A percentile compares a stretch with the other conserved stretches of the same genome.
Evolutionary conservation across 306 rosid species (phyloP).

Genomic region (Senna tora): DNA sequence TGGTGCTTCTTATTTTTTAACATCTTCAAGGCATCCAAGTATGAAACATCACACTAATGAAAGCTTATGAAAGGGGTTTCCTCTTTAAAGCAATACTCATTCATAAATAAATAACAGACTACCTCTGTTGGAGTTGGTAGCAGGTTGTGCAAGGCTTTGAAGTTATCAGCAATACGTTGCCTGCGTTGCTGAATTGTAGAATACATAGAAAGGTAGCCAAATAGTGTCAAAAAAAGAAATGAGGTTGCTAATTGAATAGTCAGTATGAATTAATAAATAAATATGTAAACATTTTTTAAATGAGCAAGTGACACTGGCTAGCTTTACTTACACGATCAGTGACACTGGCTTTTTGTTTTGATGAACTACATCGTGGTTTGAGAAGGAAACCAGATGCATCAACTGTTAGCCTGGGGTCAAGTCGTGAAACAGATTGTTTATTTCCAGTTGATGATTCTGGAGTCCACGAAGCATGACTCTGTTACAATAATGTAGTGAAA

Average conservation of each 20-base stretch:
- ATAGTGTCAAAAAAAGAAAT: constrained; percentile 12
- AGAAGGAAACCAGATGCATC: constrained; percentile 48
- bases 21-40: background rate
- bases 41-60: constrained; percentile 5
- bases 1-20: background rate
- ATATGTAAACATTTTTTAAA: constrained; percentile 31
- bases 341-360: constrained; percentile 42
- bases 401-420: constrained; percentile 44
- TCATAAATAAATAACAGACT: constrained; percentile 31
- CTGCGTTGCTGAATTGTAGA: constrained; percentile 64
- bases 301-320: constrained; percentile 7
- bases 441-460: constrained; percentile 44
- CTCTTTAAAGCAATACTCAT: background rate
- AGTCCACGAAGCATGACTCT: constrained; percentile 54
- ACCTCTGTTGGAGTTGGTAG: constrained; percentile 79
- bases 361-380: constrained; percentile 39
- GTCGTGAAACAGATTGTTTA: constrained; percentile 36
- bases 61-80: constrained; percentile 14
- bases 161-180: constrained; percentile 65
- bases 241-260: constrained; percentile 13
- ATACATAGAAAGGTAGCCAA: constrained; percentile 21
- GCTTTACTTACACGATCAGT: constrained; percentile 74
- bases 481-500: constrained; percentile 35
- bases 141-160: constrained; percentile 66
- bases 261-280: background rate